These are phyloP conservation scores for Nissolia schottii DNA, from an alignment of 306 rosid species.

Conservation along the genomic window DNA sequence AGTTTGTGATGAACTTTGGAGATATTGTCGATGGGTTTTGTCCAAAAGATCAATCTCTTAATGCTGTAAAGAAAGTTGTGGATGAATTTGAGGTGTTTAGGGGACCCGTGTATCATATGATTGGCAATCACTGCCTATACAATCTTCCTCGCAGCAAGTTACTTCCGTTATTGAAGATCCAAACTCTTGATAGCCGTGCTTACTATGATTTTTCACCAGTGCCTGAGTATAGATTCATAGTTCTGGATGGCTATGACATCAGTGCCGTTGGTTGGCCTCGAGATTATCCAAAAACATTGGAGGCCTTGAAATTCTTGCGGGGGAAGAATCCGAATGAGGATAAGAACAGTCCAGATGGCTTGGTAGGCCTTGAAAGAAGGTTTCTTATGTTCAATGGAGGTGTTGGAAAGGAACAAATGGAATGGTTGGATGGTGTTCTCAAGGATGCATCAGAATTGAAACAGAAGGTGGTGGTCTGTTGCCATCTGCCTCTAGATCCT, in stretches of 20 bases:
- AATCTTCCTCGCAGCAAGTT: constrained; percentile 78
- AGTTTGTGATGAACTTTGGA: constrained; percentile 69
- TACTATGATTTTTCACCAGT: constrained; percentile 79
- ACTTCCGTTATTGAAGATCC: constrained; percentile 73
- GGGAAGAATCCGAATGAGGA: constrained; percentile 76
- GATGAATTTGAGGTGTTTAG: constrained; percentile 54
- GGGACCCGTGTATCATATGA: constrained; percentile 77
- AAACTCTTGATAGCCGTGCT: constrained; percentile 45
- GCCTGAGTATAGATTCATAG: constrained; percentile 67
- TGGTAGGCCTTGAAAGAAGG: constrained; percentile 70
- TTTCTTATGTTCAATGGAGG: constrained; percentile 91
- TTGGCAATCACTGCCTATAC: constrained; percentile 94
- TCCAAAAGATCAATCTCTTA: constrained; percentile 66
- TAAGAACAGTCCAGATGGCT: constrained; percentile 72
- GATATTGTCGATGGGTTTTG: constrained; percentile 92
- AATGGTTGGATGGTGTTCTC: constrained; percentile 73
- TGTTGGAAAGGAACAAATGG: constrained; percentile 78
- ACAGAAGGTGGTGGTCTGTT: constrained; percentile 73
- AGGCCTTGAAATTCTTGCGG: constrained; percentile 56
- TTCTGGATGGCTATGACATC: constrained; percentile 81
- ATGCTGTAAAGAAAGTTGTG: constrained; percentile 52
- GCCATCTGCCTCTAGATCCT: constrained; percentile 81
- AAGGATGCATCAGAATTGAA: constrained; percentile 59
- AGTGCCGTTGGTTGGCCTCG: constrained; percentile 92
- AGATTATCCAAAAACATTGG: constrained; percentile 56